Evolutionary conservation across 495 filamentous ascomycete genomes (phyloP).

Genomic region (Daldinia caldariorum): DNA sequence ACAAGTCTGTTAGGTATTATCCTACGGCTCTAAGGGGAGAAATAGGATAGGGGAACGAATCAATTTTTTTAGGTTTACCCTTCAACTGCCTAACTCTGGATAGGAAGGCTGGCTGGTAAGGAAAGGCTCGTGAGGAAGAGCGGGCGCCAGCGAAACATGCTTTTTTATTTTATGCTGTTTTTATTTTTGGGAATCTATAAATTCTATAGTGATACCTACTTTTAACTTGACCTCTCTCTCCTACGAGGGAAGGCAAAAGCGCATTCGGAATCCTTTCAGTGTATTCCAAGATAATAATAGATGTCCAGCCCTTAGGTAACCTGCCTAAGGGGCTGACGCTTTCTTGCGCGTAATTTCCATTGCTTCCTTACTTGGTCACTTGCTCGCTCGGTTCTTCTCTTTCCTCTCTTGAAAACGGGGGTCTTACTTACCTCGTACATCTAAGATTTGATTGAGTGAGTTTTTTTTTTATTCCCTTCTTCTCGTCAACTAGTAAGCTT

Average conservation of each 20-base stretch:
- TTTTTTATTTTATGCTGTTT: slow-evolving; percentile 10
- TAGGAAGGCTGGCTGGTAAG: slow-evolving; percentile 4
- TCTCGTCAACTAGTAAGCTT: slow-evolving; percentile 9
- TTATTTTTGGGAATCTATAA: slow-evolving; percentile 10
- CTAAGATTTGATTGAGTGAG: slow-evolving; percentile 32
- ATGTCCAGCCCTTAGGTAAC: background rate
- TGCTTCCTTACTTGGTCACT: background rate
- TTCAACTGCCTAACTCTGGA: slow-evolving; percentile 20
- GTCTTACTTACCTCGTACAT: background rate
- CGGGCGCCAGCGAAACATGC: background rate
- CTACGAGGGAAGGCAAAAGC: slow-evolving; percentile 18
- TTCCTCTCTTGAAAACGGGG: background rate
- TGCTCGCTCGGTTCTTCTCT: background rate
- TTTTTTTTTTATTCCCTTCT: slow-evolving; percentile 4
- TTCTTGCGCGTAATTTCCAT: slow-evolving; percentile 4
- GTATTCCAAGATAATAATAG: slow-evolving; percentile 27
- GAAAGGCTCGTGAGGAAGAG: slow-evolving; percentile 20
- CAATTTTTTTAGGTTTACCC: background rate
- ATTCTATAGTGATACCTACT: slow-evolving; percentile 33
- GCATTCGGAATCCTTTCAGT: slow-evolving; percentile 12
- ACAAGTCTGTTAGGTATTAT: slow-evolving; percentile 14
- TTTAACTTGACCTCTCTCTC: slow-evolving; percentile 5
- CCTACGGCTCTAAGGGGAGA: slow-evolving; percentile 12
- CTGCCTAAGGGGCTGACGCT: slow-evolving; percentile 12
- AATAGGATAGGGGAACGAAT: slow-evolving; percentile 8